These are phyloP conservation scores for Centaurea solstitialis DNA, from an alignment of 129 eudicot genomes.

Conservation along the genomic window DNA sequence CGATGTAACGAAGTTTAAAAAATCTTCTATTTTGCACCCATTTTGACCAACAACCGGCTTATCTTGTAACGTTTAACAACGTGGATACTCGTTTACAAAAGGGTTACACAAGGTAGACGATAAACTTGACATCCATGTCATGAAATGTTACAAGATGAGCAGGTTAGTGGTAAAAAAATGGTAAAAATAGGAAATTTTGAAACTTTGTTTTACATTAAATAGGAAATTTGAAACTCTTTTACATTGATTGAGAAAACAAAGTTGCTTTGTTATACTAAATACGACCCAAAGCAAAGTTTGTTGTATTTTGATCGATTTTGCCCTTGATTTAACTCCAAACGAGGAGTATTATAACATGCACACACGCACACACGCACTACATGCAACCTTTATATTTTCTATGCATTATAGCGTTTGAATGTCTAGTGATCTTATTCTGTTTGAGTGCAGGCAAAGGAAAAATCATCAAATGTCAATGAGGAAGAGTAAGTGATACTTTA, in stretches of 20 bases:
- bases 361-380: not conserved
- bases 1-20: not conserved
- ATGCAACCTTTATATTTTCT: not conserved
- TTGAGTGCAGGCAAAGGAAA: slow-evolving; percentile 62
- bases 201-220: not conserved
- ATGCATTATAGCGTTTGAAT: not conserved
- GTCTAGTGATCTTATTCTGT: slow-evolving; percentile 17
- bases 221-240: not conserved
- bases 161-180: not conserved
- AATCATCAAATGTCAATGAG: slow-evolving; percentile 50
- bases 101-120: not conserved
- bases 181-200: not conserved
- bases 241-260: not conserved
- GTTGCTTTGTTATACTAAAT: not conserved
- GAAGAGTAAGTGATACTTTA: slow-evolving; percentile 65
- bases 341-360: not conserved
- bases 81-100: not conserved
- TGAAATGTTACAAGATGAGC: not conserved
- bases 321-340: not conserved
- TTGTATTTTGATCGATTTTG: not conserved
- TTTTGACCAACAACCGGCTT: not conserved
- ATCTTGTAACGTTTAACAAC: not conserved
- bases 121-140: not conserved
- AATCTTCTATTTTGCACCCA: not conserved
- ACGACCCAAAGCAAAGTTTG: not conserved